Evolutionary conservation across 164 flowering plant genomes (phyloP).

Genomic region (Magnolia sinica): DNA sequence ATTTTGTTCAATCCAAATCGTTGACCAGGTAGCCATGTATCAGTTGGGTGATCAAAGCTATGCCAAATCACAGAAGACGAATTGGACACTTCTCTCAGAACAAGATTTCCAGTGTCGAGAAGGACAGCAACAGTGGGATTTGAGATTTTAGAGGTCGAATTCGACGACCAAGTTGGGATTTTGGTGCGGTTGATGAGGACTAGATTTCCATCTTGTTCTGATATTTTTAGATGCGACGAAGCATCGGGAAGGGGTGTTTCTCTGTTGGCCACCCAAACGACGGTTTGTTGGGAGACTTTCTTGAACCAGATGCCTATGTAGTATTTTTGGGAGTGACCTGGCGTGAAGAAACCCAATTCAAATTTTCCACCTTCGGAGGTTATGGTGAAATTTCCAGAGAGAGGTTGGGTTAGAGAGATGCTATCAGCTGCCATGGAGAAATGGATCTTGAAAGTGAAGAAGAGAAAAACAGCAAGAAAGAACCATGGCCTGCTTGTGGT

Average conservation of each 20-base stretch:
- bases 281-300: slow-evolving; percentile 3
- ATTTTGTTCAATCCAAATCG: slow-evolving; percentile 32
- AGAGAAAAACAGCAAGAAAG: slow-evolving; percentile 7
- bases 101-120: slow-evolving; percentile 31
- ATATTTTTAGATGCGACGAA: slow-evolving; percentile 13
- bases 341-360: slow-evolving; percentile 54
- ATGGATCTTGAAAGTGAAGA: not conserved
- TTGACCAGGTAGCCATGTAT: slow-evolving; percentile 65
- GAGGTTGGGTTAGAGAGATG: slow-evolving; percentile 34
- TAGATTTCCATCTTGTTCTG: slow-evolving; percentile 17
- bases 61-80: slow-evolving; percentile 47
- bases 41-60: slow-evolving; percentile 55
- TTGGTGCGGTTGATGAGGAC: slow-evolving; percentile 18
- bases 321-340: slow-evolving; percentile 52
- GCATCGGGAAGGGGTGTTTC: slow-evolving; percentile 12
- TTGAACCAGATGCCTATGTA: slow-evolving; percentile 29
- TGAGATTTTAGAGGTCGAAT: slow-evolving; percentile 11
- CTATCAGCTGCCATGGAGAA: slow-evolving; percentile 17
- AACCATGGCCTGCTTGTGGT: not conserved
- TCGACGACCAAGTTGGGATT: slow-evolving; percentile 27
- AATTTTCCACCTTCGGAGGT: slow-evolving; percentile 43
- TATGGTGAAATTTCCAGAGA: slow-evolving; percentile 55
- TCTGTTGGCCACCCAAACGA: slow-evolving; percentile 32
- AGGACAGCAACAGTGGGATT: slow-evolving; percentile 20
- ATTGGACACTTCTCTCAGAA: slow-evolving; percentile 24